Percentiles rank a stretch among this genome's conserved stretches.
phyloP scores from a whole-genome alignment of 192 early-diverging fungal species.

The Glomus cerebriforme region DNA sequence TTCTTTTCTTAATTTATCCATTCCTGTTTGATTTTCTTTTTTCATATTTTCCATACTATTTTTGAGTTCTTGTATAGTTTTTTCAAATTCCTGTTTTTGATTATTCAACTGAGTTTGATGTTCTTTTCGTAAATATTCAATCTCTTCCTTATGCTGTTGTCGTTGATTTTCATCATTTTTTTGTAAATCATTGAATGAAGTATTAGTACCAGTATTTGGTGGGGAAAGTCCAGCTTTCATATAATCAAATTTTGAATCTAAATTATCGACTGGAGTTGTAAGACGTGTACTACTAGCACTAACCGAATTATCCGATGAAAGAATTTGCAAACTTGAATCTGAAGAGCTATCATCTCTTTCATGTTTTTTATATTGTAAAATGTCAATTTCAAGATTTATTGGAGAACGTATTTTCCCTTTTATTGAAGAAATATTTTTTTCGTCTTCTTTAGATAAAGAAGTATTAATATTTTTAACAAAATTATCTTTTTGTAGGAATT shows the following conservation, averaged over 20 bases:
- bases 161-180: background rate
- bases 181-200: background rate
- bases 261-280: background rate
- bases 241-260: background rate
- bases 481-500: background rate
- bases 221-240: background rate
- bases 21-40: background rate
- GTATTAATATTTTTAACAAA: background rate
- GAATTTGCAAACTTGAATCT: background rate
- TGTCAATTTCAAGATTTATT: background rate
- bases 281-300: background rate
- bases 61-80: background rate
- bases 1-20: background rate
- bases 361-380: conserved; percentile 5
- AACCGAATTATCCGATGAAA: background rate
- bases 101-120: background rate
- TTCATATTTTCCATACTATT: conserved; percentile 16
- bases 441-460: background rate
- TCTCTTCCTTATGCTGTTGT: background rate
- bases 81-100: background rate
- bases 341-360: conserved; percentile 1
- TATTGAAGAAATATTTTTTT: background rate
- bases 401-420: background rate
- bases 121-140: background rate
- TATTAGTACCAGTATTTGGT: background rate